Evolutionary conservation across 768 basidiomycete species (phyloP), one percentile per base, ranked within the genome.

Genomic region (Leccinum sublutescens): DNA sequence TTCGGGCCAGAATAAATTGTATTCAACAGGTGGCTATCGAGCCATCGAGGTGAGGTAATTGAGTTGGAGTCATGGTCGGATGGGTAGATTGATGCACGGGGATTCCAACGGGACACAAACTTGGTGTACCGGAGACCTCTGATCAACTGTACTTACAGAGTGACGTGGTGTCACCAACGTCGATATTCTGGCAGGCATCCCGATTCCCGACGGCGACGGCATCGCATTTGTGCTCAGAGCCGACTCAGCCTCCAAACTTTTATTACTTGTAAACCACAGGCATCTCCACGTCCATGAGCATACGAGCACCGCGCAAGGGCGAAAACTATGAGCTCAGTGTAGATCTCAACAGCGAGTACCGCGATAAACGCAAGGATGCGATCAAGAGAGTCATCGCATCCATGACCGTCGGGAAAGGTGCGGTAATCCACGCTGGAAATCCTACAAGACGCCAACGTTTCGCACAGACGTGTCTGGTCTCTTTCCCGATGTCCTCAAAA

Each of bases 391-490:
- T 93, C 65, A 98, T 99, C 73, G 96, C 97, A 55, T 95, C 94
- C 62, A 98, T 98, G 93, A 99, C 97, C 2, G 94, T 99, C 63
- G 95, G 95, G 56, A 99, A 98, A 86, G 95, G 94, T 88, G 70
- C 68, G 79, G 66, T 59, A 54, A 54, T 53, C 45, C 25, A 31
- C 38, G 38, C 10, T 19, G 45, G 50, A 52, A 51, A 17, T 43
- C 53, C 56, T 50, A n/a, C 60, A 58, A 52, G 38, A 50, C 56
- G 58, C 29, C 54, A 47, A 63, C 54, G 5, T 45, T 27, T 45
- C 45, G 49, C 17, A 12, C 54, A 91, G 90, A 93, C 75, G 91
- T 94, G 76, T 90, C 89, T 68, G 95, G 95, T 21, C 85, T 98
- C 64, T 98, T 98, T 71, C 95, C 96, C 8, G 94, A 98, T 76